phyloP scores from a whole-genome alignment of 2,329 filamentous ascomycete species.

The Talaromyces amestolkiae region DNA sequence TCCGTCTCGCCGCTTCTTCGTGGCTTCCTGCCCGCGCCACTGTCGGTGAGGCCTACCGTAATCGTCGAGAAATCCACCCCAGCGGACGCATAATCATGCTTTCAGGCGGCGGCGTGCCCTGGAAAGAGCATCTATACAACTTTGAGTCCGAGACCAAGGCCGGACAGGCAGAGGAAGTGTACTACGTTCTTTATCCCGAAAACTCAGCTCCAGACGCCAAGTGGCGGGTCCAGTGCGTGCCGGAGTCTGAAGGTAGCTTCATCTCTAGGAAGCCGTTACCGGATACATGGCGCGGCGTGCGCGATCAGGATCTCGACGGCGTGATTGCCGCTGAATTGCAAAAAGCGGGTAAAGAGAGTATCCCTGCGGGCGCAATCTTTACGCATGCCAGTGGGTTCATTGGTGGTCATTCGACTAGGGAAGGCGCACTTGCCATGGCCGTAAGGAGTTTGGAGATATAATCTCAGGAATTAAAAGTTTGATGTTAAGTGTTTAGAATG shows the following conservation, averaged over 20 bases:
- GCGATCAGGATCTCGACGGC: conserved; percentile 79
- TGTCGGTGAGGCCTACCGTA: conserved; percentile 72
- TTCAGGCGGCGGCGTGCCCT: conserved; percentile 72
- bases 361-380: conserved; percentile 68
- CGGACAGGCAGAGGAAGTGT: conserved; percentile 49
- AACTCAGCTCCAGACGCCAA: conserved; percentile 70
- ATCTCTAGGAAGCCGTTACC: conserved; percentile 88
- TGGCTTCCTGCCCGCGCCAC: conserved; percentile 87
- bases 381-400: conserved; percentile 95
- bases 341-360: conserved; percentile 36
- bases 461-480: background rate
- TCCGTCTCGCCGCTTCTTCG: conserved; percentile 69
- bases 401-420: conserved; percentile 87
- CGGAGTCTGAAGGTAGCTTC: conserved; percentile 79
- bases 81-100: conserved; percentile 80
- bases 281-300: conserved; percentile 85
- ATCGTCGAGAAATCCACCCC: conserved; percentile 59
- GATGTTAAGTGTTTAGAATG: too few species aligned
- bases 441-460: conserved; percentile 35
- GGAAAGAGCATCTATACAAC: conserved; percentile 93
- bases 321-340: conserved; percentile 42
- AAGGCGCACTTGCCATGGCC: conserved; percentile 84
- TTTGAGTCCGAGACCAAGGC: conserved; percentile 64
- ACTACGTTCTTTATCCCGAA: conserved; percentile 92
- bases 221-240: conserved; percentile 94